Evolutionary conservation across 495 filamentous ascomycete genomes (phyloP), one percentile per base, ranked within the genome.

Genomic region (Apodospora peruviana): DNA sequence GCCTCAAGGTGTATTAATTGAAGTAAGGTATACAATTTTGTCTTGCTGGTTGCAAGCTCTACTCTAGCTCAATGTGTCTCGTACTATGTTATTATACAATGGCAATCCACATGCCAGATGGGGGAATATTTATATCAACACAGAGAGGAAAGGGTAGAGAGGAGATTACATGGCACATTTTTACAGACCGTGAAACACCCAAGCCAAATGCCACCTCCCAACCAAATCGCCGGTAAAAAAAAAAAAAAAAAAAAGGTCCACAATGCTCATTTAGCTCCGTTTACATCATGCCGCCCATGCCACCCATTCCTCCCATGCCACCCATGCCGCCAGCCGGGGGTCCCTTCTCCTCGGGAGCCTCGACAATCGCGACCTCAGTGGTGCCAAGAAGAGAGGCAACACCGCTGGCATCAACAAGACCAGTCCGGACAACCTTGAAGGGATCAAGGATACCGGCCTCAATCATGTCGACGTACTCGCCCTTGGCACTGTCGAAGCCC

Each of bases 381-480:
- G 93, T 98, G 70, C 93, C 93, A 54, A 98, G 86, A 47, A 98
- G 81, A 45, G 91, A 96, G 36, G 93, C 91, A 58, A 98, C 93
- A 75, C 93, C 93, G 68, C 84, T 88, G 61, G 93, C 93, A 68
- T 98, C 93, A 63, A 91, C 79, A 29, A 98, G 82, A 47, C 86
- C 89, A 52, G 91, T 98, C 57, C 93, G 89, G 61, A 98, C 93
- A 54, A 98, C 93, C 86, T 98, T 98, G 79, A 98, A 84, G 40
- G 93, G 93, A 65, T 98, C 93, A 58, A 98, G 85, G 68, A 98
- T 97, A 85, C 93, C 93, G 50, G 87, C 79, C 53, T 82, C 68
- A 68, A 98, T 95, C 93, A 98, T 97, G 76, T 98, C 91, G 56
- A 96, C 88, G 72, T 95, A 97, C 74, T 96, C 88, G 70, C 91